Evolutionary conservation across 305 asterid genomes (phyloP), one percentile per base, ranked within the genome.

Genomic region (Coffea humblotiana): DNA sequence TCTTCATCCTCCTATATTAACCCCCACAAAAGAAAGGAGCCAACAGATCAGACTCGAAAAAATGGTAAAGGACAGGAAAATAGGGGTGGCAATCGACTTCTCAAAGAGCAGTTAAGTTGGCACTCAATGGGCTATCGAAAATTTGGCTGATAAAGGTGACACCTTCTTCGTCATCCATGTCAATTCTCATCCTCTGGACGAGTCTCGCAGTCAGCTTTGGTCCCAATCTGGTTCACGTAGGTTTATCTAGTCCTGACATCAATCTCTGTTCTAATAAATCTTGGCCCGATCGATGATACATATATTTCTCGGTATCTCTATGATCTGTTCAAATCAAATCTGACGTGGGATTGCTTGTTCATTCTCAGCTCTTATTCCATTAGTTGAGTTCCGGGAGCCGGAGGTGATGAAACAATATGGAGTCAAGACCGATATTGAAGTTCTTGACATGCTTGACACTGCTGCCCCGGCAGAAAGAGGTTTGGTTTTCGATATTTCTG

Each of bases 391-490:
- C 88, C 95, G 98, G 12, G 92, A 92, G 76, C 90, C 97, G 15
- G 90, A 87, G 40, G 89, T 90, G 82, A 81, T 93, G 96, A 84
- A 90, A 76, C 91, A 91, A 80, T 92, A 95, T 81, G 94, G 85
- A 4, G 80, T 92, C 68, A 78, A 88, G 48, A 80, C 79, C 35
- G 98, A 93, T 81, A 82, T 90, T 9, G 99, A 95, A 70, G 83
- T 95, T 78, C 94, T 95, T 61, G 99, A 95, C 79, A 78, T 77
- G 81, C 98, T 95, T 37, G 99, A 95, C 77, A 93, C 99, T 40
- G 96, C 90, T 66, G 6, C 90, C 90, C 6, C 87, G 98, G 79
- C 97, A 93, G 89, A 90, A 90, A 82, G 92, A 92, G 97, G 97
- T 92, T 12, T 35, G 97, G 97, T 92, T 12, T 43, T 27, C 32